Evolutionary conservation across 768 basidiomycete genomes (phyloP).

Genomic region (Suillus tomentosus): DNA sequence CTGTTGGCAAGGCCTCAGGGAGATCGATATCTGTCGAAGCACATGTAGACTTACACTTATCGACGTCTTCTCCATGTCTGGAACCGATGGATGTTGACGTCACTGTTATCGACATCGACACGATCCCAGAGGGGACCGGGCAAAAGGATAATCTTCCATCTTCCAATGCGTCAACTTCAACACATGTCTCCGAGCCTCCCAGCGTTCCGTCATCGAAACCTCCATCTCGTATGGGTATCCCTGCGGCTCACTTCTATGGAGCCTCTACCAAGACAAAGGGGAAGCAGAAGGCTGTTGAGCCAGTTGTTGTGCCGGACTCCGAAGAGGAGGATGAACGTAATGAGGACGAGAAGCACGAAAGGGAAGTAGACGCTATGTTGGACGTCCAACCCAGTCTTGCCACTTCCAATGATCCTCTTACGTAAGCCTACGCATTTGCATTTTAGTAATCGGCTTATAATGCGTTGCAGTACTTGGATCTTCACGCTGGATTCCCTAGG

Average conservation of each 20-base stretch:
- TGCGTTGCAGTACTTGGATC: conserved; percentile 63
- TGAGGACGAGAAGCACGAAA: conserved; percentile 34
- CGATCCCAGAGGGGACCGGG: no score
- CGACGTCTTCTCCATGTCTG: conserved; percentile 14
- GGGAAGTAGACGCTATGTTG: conserved; percentile 35
- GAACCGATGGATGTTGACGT: conserved; percentile 32
- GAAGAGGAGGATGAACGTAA: conserved; percentile 23
- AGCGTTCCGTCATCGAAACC: conserved; percentile 10
- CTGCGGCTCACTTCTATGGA: conserved; percentile 28
- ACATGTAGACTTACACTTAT: background rate
- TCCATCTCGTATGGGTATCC: conserved; percentile 16
- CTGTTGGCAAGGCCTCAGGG: background rate
- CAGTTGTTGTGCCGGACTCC: conserved; percentile 19
- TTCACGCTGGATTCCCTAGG: conserved; percentile 92
- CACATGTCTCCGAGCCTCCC: conserved; percentile 7
- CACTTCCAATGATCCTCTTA: conserved; percentile 18
- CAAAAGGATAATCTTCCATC: background rate
- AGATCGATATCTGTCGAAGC: conserved; percentile 2
- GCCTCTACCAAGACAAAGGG: conserved; percentile 6
- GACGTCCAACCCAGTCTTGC: conserved; percentile 16
- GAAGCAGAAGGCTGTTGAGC: conserved; percentile 5
- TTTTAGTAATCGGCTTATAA: background rate
- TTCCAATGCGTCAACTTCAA: background rate
- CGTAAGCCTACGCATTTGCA: conserved; percentile 19
- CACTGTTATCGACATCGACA: background rate